Conservation (phyloP, 2,329 filamentous ascomycete species). For the Trichothecium roseum region DNA sequence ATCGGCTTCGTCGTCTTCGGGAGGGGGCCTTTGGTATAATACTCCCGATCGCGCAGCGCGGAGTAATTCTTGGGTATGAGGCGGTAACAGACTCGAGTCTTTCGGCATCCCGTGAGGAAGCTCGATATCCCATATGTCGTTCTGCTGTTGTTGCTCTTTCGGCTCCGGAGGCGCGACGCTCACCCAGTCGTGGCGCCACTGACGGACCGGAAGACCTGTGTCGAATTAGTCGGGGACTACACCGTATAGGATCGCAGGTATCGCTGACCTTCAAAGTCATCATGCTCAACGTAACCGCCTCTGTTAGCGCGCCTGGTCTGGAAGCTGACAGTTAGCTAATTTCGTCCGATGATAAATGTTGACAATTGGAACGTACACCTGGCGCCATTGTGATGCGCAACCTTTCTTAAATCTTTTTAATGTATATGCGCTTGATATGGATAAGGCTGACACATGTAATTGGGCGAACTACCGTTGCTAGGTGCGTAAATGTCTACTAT, state of each 20-base stretch:
- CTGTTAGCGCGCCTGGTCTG: constrained; percentile 48
- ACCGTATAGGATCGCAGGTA: no score
- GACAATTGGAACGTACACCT: constrained; percentile 18
- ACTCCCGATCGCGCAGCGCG: constrained; percentile 69
- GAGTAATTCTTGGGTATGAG: constrained; percentile 73
- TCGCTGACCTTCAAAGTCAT: constrained; percentile 46
- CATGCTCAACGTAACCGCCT: constrained; percentile 46
- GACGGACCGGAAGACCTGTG: constrained; percentile 73
- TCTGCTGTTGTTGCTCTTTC: constrained; percentile 51
- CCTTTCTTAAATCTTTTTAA: no score
- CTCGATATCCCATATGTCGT: constrained; percentile 65
- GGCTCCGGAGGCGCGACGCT: constrained; percentile 56
- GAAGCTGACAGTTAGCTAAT: constrained; percentile 8
- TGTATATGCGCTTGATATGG: no score
- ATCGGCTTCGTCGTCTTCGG: constrained; percentile 48
- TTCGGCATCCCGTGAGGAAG: constrained; percentile 74
- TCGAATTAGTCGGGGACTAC: no score
- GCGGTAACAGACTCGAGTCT: constrained; percentile 66
- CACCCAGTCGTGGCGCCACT: constrained; percentile 71
- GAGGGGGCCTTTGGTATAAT: constrained; percentile 61
- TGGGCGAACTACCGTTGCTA: no score
- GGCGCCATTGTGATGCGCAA: constrained; percentile 23
- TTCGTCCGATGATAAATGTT: neutral
- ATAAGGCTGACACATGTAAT: no score
- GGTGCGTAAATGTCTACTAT: no score